Percentiles rank a stretch among this genome's conserved stretches.
These are phyloP conservation scores for Gymnopilus dilepis DNA, from an alignment of 768 basidiomycete genomes.

Conservation along the genomic window DNA sequence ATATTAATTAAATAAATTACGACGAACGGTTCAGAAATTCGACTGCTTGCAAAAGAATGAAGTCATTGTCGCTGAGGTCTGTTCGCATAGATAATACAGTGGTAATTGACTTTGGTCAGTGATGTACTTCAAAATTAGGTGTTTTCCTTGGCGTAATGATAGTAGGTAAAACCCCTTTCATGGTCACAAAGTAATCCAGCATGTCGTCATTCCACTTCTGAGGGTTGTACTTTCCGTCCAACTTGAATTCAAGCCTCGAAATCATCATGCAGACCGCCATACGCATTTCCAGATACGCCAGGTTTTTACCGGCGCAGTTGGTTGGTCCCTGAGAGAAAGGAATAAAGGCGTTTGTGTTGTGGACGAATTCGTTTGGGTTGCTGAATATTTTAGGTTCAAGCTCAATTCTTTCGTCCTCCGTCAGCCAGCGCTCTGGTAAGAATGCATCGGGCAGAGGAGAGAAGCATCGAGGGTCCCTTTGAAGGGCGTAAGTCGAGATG, in stretches of 20 bases:
- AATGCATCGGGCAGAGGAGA: conserved; percentile 39
- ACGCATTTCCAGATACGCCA: conserved; percentile 44
- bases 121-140: background rate
- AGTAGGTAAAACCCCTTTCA: conserved; percentile 37
- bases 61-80: background rate
- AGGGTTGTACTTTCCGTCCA: conserved; percentile 30
- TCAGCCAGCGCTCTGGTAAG: conserved; percentile 45
- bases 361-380: conserved; percentile 28
- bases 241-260: conserved; percentile 32
- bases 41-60: background rate
- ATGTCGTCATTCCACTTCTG: conserved; percentile 34
- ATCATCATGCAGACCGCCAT: conserved; percentile 34
- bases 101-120: background rate
- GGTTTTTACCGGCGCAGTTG: conserved; percentile 52
- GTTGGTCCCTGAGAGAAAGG: conserved; percentile 51
- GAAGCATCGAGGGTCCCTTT: conserved; percentile 44
- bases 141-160: conserved; percentile 36
- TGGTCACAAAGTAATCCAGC: conserved; percentile 37
- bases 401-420: conserved; percentile 27
- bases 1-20: background rate
- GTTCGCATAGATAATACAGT: background rate
- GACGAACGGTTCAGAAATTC: background rate
- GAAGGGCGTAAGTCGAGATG: conserved; percentile 39
- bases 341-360: conserved; percentile 36
- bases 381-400: conserved; percentile 42